These are phyloP conservation scores for Colletotrichum coccodes DNA, from an alignment of 2,329 filamentous ascomycete genomes.

Conservation along the genomic window DNA sequence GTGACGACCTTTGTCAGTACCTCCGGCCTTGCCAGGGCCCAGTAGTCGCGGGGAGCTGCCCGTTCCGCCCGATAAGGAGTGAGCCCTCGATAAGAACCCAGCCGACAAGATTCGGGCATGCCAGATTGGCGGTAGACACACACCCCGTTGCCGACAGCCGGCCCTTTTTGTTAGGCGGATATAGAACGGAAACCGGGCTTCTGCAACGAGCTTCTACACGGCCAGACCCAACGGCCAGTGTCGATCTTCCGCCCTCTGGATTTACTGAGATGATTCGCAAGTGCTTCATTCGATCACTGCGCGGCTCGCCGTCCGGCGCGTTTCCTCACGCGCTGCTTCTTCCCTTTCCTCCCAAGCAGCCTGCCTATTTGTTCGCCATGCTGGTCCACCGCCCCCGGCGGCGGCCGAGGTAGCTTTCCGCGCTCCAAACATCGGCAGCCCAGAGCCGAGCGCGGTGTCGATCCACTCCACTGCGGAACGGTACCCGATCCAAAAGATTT, in stretches of 20 bases:
- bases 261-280: not conserved
- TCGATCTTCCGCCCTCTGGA: conserved; percentile 8
- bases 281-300: conserved; percentile 8
- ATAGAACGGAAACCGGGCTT: conserved; percentile 16
- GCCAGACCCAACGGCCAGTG: conserved; percentile 7
- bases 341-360: not conserved
- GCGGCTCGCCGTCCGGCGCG: not conserved
- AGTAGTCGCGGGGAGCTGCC: conserved; percentile 9
- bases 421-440: conserved; percentile 25
- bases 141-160: conserved; percentile 1
- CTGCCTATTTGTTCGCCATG: not conserved
- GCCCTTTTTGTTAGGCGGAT: conserved; percentile 6
- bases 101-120: conserved; percentile 4
- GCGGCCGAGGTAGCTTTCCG: conserved; percentile 25
- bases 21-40: not conserved
- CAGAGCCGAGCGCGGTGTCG: conserved; percentile 29
- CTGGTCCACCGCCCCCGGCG: not conserved
- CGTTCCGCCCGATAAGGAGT: conserved; percentile 25
- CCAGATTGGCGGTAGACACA: not conserved
- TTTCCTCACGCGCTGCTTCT: not conserved
- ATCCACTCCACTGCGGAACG: conserved; percentile 31
- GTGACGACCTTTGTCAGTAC: not conserved
- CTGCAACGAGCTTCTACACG: not conserved
- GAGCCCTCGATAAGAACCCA: conserved; percentile 9
- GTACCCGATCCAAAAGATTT: conserved; percentile 9